These are phyloP conservation scores for Ehretia macrophylla DNA, from an alignment of 257 asterid genomes.

Conservation along the genomic window DNA sequence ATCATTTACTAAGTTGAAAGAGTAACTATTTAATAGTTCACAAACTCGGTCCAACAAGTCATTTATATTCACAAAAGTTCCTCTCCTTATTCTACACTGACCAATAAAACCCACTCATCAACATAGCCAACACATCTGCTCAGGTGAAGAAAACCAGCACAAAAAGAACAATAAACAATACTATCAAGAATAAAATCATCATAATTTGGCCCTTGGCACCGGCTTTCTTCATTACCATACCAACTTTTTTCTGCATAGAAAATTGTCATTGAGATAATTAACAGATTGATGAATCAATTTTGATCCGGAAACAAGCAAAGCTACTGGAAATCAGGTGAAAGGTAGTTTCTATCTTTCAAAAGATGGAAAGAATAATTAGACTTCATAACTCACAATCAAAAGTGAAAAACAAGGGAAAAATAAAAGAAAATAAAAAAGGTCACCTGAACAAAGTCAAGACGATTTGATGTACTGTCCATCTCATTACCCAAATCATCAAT, in stretches of 20 bases:
- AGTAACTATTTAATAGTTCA: too few species aligned
- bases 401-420: neutral
- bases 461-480: conserved; percentile 92
- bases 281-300: neutral
- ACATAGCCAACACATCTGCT: too few species aligned
- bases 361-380: neutral
- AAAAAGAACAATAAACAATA: conserved; percentile 69
- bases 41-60: neutral
- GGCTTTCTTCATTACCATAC: conserved; percentile 94
- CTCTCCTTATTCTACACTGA: neutral
- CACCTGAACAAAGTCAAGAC: conserved; percentile 99
- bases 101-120: neutral
- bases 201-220: conserved; percentile 86
- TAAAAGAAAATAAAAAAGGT: neutral
- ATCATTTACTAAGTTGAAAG: neutral
- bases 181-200: conserved; percentile 80
- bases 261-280: neutral
- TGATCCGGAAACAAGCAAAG: neutral
- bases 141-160: conserved; percentile 85
- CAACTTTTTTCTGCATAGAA: conserved; percentile 79
- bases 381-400: neutral
- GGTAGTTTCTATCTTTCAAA: too few species aligned
- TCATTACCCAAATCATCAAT: conserved; percentile 77
- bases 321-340: neutral
- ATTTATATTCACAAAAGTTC: neutral